Conservation (phyloP, 495 filamentous ascomycete genomes). For the Rhizodiscina lignyota region DNA sequence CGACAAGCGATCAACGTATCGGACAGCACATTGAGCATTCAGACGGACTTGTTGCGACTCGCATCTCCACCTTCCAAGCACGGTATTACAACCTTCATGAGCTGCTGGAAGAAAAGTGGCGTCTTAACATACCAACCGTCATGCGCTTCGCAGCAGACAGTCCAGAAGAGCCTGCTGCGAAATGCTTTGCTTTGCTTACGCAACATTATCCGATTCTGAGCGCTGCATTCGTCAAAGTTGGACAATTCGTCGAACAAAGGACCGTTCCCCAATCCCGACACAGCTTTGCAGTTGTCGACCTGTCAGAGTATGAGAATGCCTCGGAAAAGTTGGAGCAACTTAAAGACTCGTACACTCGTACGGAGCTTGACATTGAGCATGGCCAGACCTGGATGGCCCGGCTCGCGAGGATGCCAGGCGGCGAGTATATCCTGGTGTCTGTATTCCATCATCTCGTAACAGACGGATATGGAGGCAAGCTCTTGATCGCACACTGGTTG, state of each 20-base stretch:
- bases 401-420: neutral
- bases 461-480: neutral
- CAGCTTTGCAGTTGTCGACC: neutral
- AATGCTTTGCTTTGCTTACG: neutral
- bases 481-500: neutral
- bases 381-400: neutral
- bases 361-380: neutral
- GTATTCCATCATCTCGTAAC: neutral
- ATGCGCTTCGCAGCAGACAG: neutral
- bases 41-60: no score
- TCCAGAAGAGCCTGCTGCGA: neutral
- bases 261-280: neutral
- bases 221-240: neutral
- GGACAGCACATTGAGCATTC: no score
- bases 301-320: neutral
- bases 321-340: neutral
- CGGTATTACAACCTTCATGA: neutral
- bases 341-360: neutral
- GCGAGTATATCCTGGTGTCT: neutral
- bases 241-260: neutral
- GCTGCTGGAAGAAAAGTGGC: neutral
- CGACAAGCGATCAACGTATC: no score
- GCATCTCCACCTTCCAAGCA: neutral
- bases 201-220: neutral
- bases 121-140: neutral